These are phyloP conservation scores for Psilocybe cyanescens DNA, from an alignment of 768 basidiomycete genomes.

Conservation along the genomic window DNA sequence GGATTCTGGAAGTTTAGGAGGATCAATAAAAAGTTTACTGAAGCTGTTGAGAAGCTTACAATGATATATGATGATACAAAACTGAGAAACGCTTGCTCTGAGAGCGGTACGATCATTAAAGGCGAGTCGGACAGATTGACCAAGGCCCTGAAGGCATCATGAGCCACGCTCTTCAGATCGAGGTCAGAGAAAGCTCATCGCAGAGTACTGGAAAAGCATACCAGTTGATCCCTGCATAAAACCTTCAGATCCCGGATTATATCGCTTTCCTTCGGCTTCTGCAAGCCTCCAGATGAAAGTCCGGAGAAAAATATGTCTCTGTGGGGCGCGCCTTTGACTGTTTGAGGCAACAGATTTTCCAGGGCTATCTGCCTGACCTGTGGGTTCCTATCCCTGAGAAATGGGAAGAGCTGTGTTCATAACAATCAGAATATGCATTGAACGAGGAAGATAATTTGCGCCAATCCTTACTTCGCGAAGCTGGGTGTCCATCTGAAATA, in stretches of 20 bases:
- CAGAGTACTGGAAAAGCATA: conserved; percentile 31
- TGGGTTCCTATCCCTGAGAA: conserved; percentile 85
- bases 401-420: conserved; percentile 68
- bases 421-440: conserved; percentile 5
- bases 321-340: conserved; percentile 69
- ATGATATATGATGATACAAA: conserved; percentile 92
- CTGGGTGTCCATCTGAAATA: conserved; percentile 45
- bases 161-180: conserved; percentile 73
- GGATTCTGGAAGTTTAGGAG: conserved; percentile 63
- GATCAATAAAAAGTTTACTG: neutral
- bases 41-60: conserved; percentile 49
- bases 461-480: conserved; percentile 44
- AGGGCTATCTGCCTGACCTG: conserved; percentile 89
- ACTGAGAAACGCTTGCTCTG: conserved; percentile 71
- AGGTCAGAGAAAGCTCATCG: conserved; percentile 15
- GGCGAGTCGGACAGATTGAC: conserved; percentile 92
- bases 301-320: conserved; percentile 77
- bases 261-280: conserved; percentile 64
- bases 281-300: conserved; percentile 57
- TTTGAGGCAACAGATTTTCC: conserved; percentile 81
- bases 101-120: conserved; percentile 64
- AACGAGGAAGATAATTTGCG: conserved; percentile 1
- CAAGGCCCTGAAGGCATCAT: conserved; percentile 93
- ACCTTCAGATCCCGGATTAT: conserved; percentile 81
- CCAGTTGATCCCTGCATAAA: conserved; percentile 88